Percentiles rank a stretch among this genome's conserved stretches.
These are phyloP conservation scores for Apiotrichum porosum DNA, from an alignment of 1,284 basidiomycete genomes.

Conservation along the genomic window DNA sequence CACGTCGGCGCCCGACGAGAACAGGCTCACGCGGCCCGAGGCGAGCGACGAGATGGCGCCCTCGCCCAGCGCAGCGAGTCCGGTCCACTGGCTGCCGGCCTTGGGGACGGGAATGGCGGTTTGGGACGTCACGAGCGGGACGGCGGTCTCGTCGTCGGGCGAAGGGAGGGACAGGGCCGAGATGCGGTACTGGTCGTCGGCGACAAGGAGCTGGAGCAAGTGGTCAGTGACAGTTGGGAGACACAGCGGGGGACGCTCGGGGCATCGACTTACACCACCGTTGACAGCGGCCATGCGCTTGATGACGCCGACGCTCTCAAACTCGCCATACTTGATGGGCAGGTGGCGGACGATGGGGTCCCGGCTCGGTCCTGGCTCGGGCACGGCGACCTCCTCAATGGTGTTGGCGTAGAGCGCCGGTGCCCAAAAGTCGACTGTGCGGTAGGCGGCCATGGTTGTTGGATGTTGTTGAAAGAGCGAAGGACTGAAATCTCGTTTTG, in stretches of 20 bases:
- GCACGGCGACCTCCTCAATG: slow-evolving; percentile 41
- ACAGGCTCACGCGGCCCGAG: slow-evolving; percentile 35
- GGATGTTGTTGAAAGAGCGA: neutral
- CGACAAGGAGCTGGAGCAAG: slow-evolving; percentile 31
- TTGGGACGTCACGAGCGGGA: slow-evolving; percentile 12
- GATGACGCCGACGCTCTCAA: slow-evolving; percentile 30
- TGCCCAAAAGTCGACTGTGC: slow-evolving; percentile 39
- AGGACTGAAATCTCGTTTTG: no score
- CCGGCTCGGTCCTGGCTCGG: slow-evolving; percentile 22
- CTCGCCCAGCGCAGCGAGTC: slow-evolving; percentile 9
- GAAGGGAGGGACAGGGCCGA: slow-evolving; percentile 24
- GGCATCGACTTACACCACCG: slow-evolving; percentile 18
- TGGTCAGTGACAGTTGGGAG: no score
- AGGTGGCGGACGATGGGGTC: slow-evolving; percentile 42
- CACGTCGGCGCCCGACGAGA: neutral
- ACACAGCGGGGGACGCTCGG: no score
- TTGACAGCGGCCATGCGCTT: slow-evolving; percentile 28
- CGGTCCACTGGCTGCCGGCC: slow-evolving; percentile 14
- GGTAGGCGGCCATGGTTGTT: slow-evolving; percentile 14
- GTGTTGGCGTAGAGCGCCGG: slow-evolving; percentile 45
- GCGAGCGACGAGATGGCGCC: slow-evolving; percentile 37
- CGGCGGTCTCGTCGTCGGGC: slow-evolving; percentile 12
- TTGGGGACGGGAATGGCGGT: slow-evolving; percentile 4
- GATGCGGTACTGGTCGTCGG: slow-evolving; percentile 38
- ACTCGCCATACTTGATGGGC: slow-evolving; percentile 36